Base-by-base conservation (phyloP, 2,329 filamentous ascomycete species). In the Fusarium sulawesiense region DNA sequence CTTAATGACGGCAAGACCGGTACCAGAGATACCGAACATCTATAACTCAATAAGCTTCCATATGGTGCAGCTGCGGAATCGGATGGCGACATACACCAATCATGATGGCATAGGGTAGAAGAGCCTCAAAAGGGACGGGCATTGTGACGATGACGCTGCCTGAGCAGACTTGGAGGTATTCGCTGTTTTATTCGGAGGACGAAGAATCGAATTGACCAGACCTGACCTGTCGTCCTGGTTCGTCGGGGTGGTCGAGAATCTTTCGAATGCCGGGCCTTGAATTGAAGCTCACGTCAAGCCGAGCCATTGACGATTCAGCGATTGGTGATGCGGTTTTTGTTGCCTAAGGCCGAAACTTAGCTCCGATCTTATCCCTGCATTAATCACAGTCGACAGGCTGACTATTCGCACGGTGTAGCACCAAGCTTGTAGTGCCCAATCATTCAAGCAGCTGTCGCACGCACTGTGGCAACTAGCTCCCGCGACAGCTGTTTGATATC, bases 101-200 rank as follows among this genome's bases (percentile, higher is more conserved):
- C 79, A 90, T 87, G 83, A 91, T 89, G 79, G 82, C 88, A 79
- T 90, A 90, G 45, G 88, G 88, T 80, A 91, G 83, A 71, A 91
- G 77, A 51, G 87, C 82, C 80, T 91, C 88, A 81, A 90, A 91
- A 49, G 88, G 88, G 70, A 91, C 81, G 64, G 86, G 86, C 88
- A 91, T 91, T 66, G 58, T 74, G 75, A 72, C 61, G 69, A 56
- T 56, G 71, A 65, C 54, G 78, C 77, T 78, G 75, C 76, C 67
- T 68, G 56, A 64, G 77, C 76, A 77, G 78, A 73, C 77, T 77
- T 67, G 25, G 42, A 59, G 27, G 65, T 66, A 59, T 51, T 48
- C 34, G 58, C n/a, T 54, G 30, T 37, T 32, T 45, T 27, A 64
- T 50, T 58, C 20, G 49, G 65, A 41, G 63, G 46, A 34, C 30